Percentiles rank a stretch among this genome's conserved stretches.
Evolutionary conservation across 495 filamentous ascomycete genomes (phyloP).

Genomic region (Pyronema domesticum): DNA sequence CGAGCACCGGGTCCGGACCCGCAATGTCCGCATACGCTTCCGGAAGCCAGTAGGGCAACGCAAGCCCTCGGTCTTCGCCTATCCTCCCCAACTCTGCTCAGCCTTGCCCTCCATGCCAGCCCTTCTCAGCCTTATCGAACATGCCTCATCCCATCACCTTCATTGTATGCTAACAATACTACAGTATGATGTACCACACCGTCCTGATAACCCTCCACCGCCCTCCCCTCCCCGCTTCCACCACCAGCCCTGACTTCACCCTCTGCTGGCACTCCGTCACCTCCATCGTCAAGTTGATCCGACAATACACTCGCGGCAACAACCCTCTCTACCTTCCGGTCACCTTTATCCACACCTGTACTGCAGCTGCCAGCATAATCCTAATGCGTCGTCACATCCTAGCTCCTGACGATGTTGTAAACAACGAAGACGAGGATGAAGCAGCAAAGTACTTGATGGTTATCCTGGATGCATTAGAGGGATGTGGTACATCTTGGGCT

Average conservation of each 20-base stretch:
- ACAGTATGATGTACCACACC: slow-evolving; percentile 25
- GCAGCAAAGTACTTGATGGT: slow-evolving; percentile 16
- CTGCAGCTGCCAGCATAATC: slow-evolving; percentile 23
- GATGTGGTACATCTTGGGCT: slow-evolving; percentile 21
- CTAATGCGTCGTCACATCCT: slow-evolving; percentile 24
- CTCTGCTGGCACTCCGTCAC: slow-evolving; percentile 26
- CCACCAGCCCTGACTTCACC: slow-evolving; percentile 18
- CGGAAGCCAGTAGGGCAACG: too few relatives aligned
- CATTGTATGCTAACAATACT: background rate
- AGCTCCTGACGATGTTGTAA: background rate
- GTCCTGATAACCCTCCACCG: slow-evolving; percentile 26
- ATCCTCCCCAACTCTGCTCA: too few relatives aligned
- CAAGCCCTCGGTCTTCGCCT: too few relatives aligned
- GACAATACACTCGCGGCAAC: slow-evolving; percentile 21
- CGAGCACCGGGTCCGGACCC: too few relatives aligned
- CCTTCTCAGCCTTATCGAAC: too few relatives aligned
- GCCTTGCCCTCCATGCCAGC: too few relatives aligned
- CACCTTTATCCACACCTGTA: slow-evolving; percentile 25
- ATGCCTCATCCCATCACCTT: background rate
- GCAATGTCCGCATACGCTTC: too few relatives aligned
- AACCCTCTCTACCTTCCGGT: slow-evolving; percentile 21
- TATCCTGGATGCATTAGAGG: slow-evolving; percentile 23
- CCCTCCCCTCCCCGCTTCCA: slow-evolving; percentile 16
- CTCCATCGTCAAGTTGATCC: slow-evolving; percentile 22
- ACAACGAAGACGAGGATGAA: slow-evolving; percentile 14